Conservation (phyloP, 164 flowering plant species). For the Cinnamomum chago region DNA sequence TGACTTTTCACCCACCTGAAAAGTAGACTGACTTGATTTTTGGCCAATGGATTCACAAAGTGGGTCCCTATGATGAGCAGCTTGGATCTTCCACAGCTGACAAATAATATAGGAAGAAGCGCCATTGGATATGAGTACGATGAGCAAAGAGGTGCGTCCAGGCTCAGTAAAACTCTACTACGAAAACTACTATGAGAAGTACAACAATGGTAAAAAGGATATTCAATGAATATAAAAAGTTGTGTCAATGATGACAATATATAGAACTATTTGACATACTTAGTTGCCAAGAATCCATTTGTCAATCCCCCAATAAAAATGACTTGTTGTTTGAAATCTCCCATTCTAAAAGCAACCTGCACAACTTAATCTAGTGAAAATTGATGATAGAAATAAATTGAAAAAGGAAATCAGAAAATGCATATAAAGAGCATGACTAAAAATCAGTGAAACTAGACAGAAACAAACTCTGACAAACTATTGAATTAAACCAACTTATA, state of each 20-base stretch:
- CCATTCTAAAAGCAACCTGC: slow-evolving; percentile 96
- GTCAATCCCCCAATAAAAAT: slow-evolving; percentile 88
- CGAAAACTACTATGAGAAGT: too few species aligned
- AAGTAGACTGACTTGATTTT: neutral
- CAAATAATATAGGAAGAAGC: too few species aligned
- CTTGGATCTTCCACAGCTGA: too few species aligned
- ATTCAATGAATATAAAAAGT: neutral
- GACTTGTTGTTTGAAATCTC: slow-evolving; percentile 83
- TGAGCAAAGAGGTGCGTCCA: too few species aligned
- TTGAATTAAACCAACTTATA: too few species aligned
- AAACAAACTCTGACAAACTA: neutral
- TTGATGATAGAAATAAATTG: neutral
- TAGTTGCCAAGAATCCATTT: slow-evolving; percentile 91
- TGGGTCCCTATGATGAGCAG: neutral
- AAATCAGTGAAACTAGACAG: neutral
- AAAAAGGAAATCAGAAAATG: neutral
- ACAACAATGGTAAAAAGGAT: too few species aligned
- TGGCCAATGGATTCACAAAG: neutral
- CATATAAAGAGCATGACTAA: neutral
- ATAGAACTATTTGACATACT: slow-evolving; percentile 43
- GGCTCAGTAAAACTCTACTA: too few species aligned
- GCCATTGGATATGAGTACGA: too few species aligned
- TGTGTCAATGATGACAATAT: neutral
- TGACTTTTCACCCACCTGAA: neutral
- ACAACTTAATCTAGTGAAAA: slow-evolving; percentile 1